phyloP scores from a whole-genome alignment of 805 yeast genomes.

The Jamesozyma piceae region DNA sequence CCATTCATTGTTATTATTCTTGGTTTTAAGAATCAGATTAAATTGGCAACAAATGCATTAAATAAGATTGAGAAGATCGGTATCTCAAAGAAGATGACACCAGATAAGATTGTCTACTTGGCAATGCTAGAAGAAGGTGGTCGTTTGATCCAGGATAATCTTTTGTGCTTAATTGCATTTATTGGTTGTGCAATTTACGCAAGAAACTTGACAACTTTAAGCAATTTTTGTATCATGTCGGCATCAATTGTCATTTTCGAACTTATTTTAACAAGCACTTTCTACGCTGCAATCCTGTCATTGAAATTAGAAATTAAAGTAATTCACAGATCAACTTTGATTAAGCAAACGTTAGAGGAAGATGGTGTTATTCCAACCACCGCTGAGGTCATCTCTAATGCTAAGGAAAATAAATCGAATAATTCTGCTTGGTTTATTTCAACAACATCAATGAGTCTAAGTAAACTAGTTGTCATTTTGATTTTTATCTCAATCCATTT shows the following conservation, averaged over 20 bases:
- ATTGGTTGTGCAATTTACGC: constrained; percentile 56
- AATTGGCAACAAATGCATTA: constrained; percentile 54
- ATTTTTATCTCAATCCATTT: constrained; percentile 55
- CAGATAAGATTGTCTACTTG: constrained; percentile 25
- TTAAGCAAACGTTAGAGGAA: constrained; percentile 78
- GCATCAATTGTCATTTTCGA: constrained; percentile 65
- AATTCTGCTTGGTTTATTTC: constrained; percentile 22
- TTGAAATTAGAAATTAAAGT: constrained; percentile 81
- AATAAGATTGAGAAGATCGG: constrained; percentile 29
- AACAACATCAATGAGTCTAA: constrained; percentile 39
- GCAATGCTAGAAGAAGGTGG: constrained; percentile 33
- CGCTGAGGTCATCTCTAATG: constrained; percentile 57
- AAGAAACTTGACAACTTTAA: constrained; percentile 59
- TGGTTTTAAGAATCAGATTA: constrained; percentile 81
- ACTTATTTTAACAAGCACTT: constrained; percentile 63
- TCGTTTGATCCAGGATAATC: constrained; percentile 55
- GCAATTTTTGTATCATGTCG: constrained; percentile 70
- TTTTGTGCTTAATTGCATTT: constrained; percentile 63
- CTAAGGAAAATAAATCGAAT: constrained; percentile 16
- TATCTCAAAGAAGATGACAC: constrained; percentile 25
- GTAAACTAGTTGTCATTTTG: constrained; percentile 52
- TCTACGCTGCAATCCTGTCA: constrained; percentile 73
- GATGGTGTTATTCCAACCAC: constrained; percentile 75
- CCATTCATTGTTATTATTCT: constrained; percentile 88
- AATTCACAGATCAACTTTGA: constrained; percentile 70